Percentiles rank a stretch among this genome's conserved stretches.
phyloP scores from a whole-genome alignment of 2,329 filamentous ascomycete genomes.

The Fusarium tricinctum region DNA sequence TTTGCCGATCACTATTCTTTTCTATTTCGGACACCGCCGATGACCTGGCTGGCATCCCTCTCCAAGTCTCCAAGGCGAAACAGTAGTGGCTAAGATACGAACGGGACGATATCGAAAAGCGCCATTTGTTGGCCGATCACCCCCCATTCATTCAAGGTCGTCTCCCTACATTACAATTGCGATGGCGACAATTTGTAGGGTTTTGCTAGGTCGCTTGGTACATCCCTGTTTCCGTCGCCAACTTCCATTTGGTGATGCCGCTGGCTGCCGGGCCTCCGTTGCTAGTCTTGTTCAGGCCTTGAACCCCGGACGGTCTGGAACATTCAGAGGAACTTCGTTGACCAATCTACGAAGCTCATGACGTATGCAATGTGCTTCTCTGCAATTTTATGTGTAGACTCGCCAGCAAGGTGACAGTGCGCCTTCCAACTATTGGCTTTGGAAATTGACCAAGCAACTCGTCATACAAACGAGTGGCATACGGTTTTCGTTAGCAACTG shows the following conservation, averaged over 20 bases:
- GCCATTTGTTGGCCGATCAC: slow-evolving; percentile 34
- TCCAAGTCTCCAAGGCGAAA: slow-evolving; percentile 9
- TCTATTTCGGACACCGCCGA: slow-evolving; percentile 14
- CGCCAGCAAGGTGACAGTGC: slow-evolving; percentile 2
- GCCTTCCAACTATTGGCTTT: slow-evolving; percentile 4
- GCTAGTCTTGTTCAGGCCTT: slow-evolving; percentile 24
- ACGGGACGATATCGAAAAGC: slow-evolving; percentile 10
- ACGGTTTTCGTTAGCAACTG: neutral
- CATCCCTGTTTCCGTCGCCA: slow-evolving; percentile 30
- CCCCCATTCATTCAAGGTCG: slow-evolving; percentile 15
- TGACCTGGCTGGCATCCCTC: neutral
- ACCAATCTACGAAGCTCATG: slow-evolving; percentile 35
- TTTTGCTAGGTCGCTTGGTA: neutral
- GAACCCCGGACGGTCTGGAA: slow-evolving; percentile 42
- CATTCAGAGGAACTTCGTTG: slow-evolving; percentile 38
- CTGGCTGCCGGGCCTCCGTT: slow-evolving; percentile 26
- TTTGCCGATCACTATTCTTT: slow-evolving; percentile 20
- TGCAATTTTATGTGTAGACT: slow-evolving; percentile 14
- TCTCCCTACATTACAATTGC: slow-evolving; percentile 32
- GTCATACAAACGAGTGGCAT: neutral
- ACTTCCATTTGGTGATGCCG: slow-evolving; percentile 39
- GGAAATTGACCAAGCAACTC: neutral
- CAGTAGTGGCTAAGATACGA: slow-evolving; percentile 26
- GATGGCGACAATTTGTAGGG: slow-evolving; percentile 18
- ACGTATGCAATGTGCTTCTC: slow-evolving; percentile 15